These are phyloP conservation scores for Fragaria vesca DNA, from an alignment of 306 rosid species.

Conservation along the genomic window DNA sequence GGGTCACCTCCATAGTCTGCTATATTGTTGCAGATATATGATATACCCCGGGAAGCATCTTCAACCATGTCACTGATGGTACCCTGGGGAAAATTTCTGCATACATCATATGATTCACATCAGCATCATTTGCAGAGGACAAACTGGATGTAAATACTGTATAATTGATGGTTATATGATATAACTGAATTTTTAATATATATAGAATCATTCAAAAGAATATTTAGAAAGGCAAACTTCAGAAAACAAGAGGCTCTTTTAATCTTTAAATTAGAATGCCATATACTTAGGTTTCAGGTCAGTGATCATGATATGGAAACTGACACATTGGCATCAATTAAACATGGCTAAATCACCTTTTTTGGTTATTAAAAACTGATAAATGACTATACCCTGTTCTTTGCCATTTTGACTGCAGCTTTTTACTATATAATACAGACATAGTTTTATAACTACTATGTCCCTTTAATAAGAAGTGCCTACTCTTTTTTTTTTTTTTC, in stretches of 20 bases:
- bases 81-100: slow-evolving; percentile 98
- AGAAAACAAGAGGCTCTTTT: neutral
- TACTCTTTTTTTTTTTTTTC: no score
- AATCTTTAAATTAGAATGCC: neutral
- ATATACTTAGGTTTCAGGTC: neutral
- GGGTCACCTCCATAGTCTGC: slow-evolving; percentile 86
- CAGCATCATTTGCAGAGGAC: slow-evolving; percentile 13
- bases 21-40: slow-evolving; percentile 64
- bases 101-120: slow-evolving; percentile 24
- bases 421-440: neutral
- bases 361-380: slow-evolving; percentile 2
- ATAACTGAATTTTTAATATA: neutral
- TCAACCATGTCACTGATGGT: slow-evolving; percentile 92
- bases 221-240: neutral
- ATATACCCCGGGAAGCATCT: slow-evolving; percentile 77
- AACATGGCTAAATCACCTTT: neutral
- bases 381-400: neutral
- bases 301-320: neutral
- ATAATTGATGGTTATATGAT: neutral
- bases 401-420: no score
- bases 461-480: neutral
- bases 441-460: neutral
- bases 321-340: neutral
- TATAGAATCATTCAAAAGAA: no score
- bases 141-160: slow-evolving; percentile 6